Evolutionary conservation across 2,329 filamentous ascomycete genomes (phyloP).

Genomic region (Pseudogymnoascus sp.): DNA sequence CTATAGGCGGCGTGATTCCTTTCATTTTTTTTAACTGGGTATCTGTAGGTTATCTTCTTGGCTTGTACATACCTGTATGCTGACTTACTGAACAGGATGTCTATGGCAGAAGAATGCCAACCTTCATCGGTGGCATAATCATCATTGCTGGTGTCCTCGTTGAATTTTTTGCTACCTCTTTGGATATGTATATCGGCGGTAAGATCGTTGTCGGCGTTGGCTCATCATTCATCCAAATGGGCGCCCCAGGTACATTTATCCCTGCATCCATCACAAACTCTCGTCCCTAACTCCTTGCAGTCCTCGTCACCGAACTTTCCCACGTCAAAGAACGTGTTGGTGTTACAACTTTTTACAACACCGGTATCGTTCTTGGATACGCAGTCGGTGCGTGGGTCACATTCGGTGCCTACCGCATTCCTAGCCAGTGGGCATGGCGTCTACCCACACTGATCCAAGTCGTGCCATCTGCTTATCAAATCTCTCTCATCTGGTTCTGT

Average conservation of each 20-base stretch:
- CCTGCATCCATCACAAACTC: neutral
- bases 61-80: neutral
- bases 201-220: constrained; percentile 32
- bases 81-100: neutral
- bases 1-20: constrained; percentile 33
- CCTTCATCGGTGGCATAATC: constrained; percentile 31
- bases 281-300: constrained; percentile 7
- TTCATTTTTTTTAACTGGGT: constrained; percentile 3
- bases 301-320: constrained; percentile 35
- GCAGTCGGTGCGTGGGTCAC: constrained; percentile 33
- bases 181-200: constrained; percentile 33
- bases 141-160: constrained; percentile 32
- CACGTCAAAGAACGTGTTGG: constrained; percentile 34
- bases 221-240: constrained; percentile 33
- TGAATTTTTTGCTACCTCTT: constrained; percentile 29
- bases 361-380: constrained; percentile 33
- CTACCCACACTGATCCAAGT: constrained; percentile 45
- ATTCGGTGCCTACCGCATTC: constrained; percentile 26
- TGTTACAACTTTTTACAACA: constrained; percentile 33
- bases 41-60: neutral
- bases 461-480: constrained; percentile 30
- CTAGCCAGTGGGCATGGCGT: constrained; percentile 39
- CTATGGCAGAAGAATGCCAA: constrained; percentile 29
- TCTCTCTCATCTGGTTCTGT: constrained; percentile 34
- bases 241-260: constrained; percentile 25